Conservation (phyloP, 148 eudicot species). For the Vaccinium darrowii region DNA sequence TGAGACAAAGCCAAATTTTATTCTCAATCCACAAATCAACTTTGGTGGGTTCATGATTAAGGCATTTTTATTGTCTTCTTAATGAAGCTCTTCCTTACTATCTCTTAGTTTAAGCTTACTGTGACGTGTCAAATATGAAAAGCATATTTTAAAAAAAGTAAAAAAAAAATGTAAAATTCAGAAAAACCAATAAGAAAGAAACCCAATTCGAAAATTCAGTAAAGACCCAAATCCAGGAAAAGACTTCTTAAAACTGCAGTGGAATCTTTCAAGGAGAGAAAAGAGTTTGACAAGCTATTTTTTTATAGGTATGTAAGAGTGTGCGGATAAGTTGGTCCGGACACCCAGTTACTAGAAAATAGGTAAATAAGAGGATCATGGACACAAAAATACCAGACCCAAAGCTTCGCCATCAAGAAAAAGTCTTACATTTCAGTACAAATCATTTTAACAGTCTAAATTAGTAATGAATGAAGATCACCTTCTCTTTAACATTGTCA, state of each 20-base stretch:
- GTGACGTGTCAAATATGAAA: no score
- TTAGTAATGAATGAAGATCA: not conserved
- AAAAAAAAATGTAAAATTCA: not conserved
- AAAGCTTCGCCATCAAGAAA: not conserved
- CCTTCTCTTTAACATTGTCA: slow-evolving; percentile 3
- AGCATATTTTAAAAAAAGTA: no score
- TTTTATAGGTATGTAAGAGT: no score
- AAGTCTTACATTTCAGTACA: not conserved
- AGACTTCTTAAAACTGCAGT: no score
- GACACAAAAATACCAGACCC: not conserved
- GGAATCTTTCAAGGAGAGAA: no score
- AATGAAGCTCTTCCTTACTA: not conserved
- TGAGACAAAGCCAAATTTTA: no score
- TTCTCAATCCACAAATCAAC: not conserved
- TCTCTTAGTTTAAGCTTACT: not conserved
- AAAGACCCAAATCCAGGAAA: no score
- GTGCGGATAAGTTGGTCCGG: no score
- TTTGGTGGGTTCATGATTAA: not conserved
- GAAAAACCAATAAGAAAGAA: not conserved
- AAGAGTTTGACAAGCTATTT: no score
- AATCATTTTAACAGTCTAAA: not conserved
- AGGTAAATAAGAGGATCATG: no score
- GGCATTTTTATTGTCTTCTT: not conserved
- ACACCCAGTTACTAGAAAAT: no score
- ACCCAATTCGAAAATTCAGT: no score